Base-by-base conservation (phyloP, 2,329 filamentous ascomycete genomes). In the Talaromyces sp. region DNA sequence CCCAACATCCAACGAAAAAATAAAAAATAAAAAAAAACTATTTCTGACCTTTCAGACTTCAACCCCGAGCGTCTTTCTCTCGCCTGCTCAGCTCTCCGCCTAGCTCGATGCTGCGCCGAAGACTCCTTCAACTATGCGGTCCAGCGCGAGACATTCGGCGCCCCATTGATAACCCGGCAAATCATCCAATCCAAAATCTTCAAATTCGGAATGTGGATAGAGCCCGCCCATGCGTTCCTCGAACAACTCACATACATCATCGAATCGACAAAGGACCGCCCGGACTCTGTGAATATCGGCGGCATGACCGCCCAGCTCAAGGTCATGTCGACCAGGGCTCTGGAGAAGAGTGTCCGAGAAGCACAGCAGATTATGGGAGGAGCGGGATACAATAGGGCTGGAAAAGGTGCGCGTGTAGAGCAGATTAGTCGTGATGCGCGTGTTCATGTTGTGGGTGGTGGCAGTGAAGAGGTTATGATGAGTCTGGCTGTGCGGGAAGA, bases 31-130 rank as follows among this genome's bases (percentile, higher is more conserved):
- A 17, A 15, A 47, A 47, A 0, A 11, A 13, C 32, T 27, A 19
- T 36, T 13, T 47, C 47, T 17, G 17, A 36, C 15, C 17, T 27
- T 33, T 47, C 64, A 72, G 79, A 91, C 75, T 91, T 92, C 81
- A 92, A 92, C 74, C 88, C 91, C 70, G 89, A 92, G 71, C 83
- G 89, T 0, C 79, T 91, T 4, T 80, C 80, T 7, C 88, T 92
- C 61, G 82, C 86, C 1, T 85, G 90, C 49, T 81, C 84, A 1
- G 82, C 84, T 1, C 86, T 88, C 1, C 79, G 88, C 5, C 80
- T 87, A 65, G 80, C 87, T 2, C 79, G 84, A 3, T 84, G 88
- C 4, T 87, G 85, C 8, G 77, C 88, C 2, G 74, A 80, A 57
- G 76, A 85, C 6, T 86, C 86, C 0, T 84, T 87, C 69, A 84